Conservation (phyloP, 768 basidiomycete species). For the Tricholoma hemisulphureum region DNA sequence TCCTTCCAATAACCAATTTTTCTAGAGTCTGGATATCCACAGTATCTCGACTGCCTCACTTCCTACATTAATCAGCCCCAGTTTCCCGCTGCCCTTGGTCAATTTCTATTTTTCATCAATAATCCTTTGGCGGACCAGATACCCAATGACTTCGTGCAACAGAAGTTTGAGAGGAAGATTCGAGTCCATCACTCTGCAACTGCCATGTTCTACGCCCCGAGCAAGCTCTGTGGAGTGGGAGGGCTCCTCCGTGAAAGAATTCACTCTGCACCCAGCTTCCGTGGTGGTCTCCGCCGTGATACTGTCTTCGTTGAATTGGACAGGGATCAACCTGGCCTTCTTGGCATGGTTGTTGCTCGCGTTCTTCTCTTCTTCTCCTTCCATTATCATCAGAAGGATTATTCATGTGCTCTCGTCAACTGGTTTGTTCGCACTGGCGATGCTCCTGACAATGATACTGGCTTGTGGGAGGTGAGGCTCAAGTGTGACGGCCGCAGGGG, state of each 20-base stretch:
- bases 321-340: background rate
- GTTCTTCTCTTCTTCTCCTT: background rate
- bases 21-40: background rate
- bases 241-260: slow-evolving; percentile 20
- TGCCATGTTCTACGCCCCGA: background rate
- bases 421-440: slow-evolving; percentile 2
- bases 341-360: background rate
- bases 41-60: background rate
- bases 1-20: background rate
- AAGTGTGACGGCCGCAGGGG: background rate
- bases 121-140: background rate
- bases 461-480: slow-evolving; percentile 16
- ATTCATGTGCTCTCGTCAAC: background rate
- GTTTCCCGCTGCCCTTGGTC: background rate
- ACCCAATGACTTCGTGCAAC: background rate
- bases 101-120: background rate
- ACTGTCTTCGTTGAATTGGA: slow-evolving; percentile 23
- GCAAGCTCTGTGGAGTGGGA: background rate
- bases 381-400: background rate
- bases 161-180: slow-evolving; percentile 7
- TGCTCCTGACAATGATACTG: slow-evolving; percentile 14
- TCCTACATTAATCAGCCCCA: background rate
- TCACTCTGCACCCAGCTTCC: slow-evolving; percentile 23
- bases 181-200: background rate
- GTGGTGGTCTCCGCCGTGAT: slow-evolving; percentile 20